phyloP scores from a whole-genome alignment of 2,329 filamentous ascomycete genomes.

The Phaeosphaeria sp. region DNA sequence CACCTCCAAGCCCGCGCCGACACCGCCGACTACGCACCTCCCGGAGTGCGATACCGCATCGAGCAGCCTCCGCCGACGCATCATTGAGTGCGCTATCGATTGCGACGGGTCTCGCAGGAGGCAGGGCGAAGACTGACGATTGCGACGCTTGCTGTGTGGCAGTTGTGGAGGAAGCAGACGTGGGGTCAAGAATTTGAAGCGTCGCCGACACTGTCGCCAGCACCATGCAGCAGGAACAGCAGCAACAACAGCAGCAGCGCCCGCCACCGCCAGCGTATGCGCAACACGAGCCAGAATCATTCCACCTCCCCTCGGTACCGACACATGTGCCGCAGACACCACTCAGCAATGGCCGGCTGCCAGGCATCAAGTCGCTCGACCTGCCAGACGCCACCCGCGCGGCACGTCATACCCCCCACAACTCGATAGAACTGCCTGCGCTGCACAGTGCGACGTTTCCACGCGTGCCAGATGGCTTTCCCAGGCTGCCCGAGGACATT shows the following conservation, averaged over 20 bases:
- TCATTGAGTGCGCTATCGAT: background rate
- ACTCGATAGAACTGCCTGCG: conserved; percentile 41
- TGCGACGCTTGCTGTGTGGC: background rate
- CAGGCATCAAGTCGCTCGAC: conserved; percentile 54
- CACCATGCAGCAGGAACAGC: conserved; percentile 7
- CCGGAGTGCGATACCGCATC: conserved; percentile 3
- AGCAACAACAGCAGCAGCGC: conserved; percentile 37
- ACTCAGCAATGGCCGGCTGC: conserved; percentile 43
- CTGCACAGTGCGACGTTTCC: conserved; percentile 39
- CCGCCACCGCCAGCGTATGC: conserved; percentile 54
- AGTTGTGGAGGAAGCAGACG: background rate
- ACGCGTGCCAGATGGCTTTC: conserved; percentile 37
- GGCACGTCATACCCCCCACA: conserved; percentile 31
- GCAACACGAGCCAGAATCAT: conserved; percentile 50
- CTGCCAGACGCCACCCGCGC: conserved; percentile 39
- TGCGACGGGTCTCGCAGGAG: background rate
- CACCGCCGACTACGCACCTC: conserved; percentile 3
- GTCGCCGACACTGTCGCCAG: background rate
- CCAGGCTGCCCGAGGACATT: conserved; percentile 38
- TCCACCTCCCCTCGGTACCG: conserved; percentile 53
- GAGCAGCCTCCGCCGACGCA: conserved; percentile 2
- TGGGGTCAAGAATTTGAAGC: background rate
- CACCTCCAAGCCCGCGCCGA: background rate
- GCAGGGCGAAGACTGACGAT: background rate
- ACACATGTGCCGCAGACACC: conserved; percentile 40